These are phyloP conservation scores for Elymus sibiricus DNA, from an alignment of 176 grass and related monocot species.

Conservation along the genomic window DNA sequence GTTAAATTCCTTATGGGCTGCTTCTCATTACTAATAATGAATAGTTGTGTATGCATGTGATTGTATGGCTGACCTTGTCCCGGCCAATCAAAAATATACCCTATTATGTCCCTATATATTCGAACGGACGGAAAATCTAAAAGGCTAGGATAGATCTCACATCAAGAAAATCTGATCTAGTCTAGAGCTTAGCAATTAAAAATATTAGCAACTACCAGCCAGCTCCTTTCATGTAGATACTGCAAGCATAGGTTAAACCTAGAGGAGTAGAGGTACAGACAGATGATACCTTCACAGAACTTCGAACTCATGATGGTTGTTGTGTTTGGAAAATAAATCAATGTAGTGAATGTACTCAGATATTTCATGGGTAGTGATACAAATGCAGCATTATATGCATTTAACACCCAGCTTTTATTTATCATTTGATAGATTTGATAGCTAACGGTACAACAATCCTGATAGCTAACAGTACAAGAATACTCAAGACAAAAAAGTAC, in stretches of 20 bases:
- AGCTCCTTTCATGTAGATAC: background rate
- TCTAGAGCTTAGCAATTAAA: background rate
- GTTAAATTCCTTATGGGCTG: background rate
- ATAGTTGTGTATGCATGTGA: background rate
- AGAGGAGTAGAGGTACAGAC: conserved; percentile 16
- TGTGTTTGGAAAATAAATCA: background rate
- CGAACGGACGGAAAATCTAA: background rate
- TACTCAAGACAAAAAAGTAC: background rate
- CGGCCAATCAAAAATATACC: background rate
- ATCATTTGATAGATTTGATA: background rate
- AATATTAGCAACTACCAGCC: background rate
- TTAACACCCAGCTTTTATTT: conserved; percentile 8
- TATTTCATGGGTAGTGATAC: background rate
- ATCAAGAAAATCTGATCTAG: conserved; percentile 15
- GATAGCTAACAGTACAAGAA: background rate
- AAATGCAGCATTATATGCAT: background rate
- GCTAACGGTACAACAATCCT: background rate
- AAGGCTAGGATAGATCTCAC: background rate
- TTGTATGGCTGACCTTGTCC: background rate
- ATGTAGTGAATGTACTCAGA: background rate
- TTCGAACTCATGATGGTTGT: background rate
- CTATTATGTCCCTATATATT: background rate
- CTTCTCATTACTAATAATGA: background rate
- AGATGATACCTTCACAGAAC: background rate
- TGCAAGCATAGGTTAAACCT: background rate